Conservation (phyloP, 73 alveolate species). For the Paramecium octaurelia region DNA sequence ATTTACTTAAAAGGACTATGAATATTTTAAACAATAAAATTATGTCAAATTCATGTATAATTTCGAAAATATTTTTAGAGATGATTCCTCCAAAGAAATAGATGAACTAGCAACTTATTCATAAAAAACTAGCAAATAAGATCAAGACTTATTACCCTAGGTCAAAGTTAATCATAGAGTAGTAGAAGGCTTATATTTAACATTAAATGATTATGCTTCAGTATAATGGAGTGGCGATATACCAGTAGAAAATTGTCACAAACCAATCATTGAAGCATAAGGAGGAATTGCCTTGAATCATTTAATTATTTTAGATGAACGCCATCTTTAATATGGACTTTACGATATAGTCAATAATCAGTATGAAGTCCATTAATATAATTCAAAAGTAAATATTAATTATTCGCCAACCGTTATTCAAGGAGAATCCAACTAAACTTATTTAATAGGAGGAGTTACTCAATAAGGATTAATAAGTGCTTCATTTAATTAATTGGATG, state of each 20-base stretch:
- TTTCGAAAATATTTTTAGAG: not conserved
- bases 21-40: not conserved
- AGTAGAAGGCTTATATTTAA: slow-evolving; percentile 26
- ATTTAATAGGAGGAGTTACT: slow-evolving; percentile 33
- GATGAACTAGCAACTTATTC: not conserved
- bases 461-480: slow-evolving; percentile 8
- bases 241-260: not conserved
- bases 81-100: not conserved
- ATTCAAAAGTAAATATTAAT: not conserved
- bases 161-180: slow-evolving; percentile 10
- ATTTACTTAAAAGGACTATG: not conserved
- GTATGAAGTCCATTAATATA: not conserved
- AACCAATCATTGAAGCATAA: not conserved
- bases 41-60: not conserved
- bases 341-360: not conserved
- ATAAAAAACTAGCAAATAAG: not conserved
- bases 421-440: not conserved
- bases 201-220: slow-evolving; percentile 30
- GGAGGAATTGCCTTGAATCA: not conserved
- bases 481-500: not conserved
- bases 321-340: not conserved
- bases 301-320: not conserved
- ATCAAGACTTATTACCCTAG: not conserved
- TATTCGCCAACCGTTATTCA: not conserved
- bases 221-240: slow-evolving; percentile 35